Conservation (phyloP, 345 rosid species). For the Abelmoschus esculentus region DNA sequence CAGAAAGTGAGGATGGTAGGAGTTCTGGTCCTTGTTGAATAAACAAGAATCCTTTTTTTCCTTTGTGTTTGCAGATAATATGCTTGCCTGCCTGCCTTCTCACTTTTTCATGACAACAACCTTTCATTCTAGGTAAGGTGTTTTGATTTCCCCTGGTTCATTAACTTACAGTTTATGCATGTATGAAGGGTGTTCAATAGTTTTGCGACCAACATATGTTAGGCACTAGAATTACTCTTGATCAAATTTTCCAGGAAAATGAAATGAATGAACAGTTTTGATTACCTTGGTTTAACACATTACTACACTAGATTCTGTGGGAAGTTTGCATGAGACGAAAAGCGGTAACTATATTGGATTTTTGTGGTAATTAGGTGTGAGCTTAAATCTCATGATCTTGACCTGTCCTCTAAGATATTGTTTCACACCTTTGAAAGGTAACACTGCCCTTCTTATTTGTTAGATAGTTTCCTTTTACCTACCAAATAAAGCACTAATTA, state of each 20-base stretch:
- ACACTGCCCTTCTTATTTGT: background rate
- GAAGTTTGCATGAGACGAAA: slow-evolving; percentile 4
- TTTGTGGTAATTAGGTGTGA: slow-evolving; percentile 3
- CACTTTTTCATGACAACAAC: slow-evolving; percentile 3
- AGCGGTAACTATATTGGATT: background rate
- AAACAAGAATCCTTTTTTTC: background rate
- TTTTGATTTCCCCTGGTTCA: background rate
- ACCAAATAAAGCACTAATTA: background rate
- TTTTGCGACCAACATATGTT: no score
- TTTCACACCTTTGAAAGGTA: slow-evolving; percentile 3
- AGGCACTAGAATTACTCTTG: background rate
- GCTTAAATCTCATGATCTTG: background rate
- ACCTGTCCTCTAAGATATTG: slow-evolving; percentile 6
- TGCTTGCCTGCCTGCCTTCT: background rate
- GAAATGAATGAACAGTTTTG: slow-evolving; percentile 7
- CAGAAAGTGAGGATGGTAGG: slow-evolving; percentile 48
- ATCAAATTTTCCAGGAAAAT: background rate
- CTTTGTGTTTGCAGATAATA: background rate
- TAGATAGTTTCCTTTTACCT: slow-evolving; percentile 8
- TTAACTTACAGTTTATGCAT: background rate
- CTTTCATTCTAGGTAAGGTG: slow-evolving; percentile 23
- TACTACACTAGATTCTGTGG: background rate
- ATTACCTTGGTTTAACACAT: background rate
- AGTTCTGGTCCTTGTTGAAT: slow-evolving; percentile 30
- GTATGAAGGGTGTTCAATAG: background rate